These are phyloP conservation scores for Botrytis sinoallii DNA, from an alignment of 2,329 filamentous ascomycete species.

Conservation along the genomic window DNA sequence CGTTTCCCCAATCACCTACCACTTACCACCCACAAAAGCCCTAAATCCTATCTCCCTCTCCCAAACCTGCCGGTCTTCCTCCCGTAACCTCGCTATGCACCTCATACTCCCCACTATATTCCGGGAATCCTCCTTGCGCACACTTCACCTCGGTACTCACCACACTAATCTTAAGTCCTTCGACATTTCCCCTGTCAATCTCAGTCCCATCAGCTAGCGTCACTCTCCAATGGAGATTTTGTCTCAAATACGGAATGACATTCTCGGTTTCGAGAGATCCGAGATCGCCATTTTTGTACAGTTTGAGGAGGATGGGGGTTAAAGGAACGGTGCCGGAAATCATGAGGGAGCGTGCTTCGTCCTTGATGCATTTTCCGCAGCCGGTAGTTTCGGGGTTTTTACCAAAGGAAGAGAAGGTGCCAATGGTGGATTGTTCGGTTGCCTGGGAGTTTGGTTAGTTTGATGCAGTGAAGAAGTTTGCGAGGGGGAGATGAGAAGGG, in stretches of 20 bases:
- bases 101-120: conserved; percentile 34
- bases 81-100: conserved; percentile 34
- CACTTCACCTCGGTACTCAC: conserved; percentile 31
- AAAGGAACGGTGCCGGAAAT: conserved; percentile 43
- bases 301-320: conserved; percentile 39
- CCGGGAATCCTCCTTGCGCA: conserved; percentile 26
- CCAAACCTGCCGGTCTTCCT: conserved; percentile 29
- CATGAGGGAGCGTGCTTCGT: conserved; percentile 32
- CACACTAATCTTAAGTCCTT: conserved; percentile 34
- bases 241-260: conserved; percentile 36
- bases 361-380: conserved; percentile 38
- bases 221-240: conserved; percentile 36
- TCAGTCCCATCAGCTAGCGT: conserved; percentile 29
- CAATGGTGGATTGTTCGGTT: conserved; percentile 39
- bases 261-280: conserved; percentile 34
- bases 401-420: conserved; percentile 41
- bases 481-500: background rate
- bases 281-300: conserved; percentile 32
- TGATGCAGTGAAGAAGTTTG: background rate
- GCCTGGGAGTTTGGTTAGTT: background rate
- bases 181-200: conserved; percentile 28
- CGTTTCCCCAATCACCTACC: background rate
- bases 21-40: background rate
- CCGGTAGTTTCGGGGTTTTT: conserved; percentile 36
- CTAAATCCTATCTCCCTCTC: conserved; percentile 16